Evolutionary conservation across 345 rosid species (phyloP), one percentile per base, ranked within the genome.

Genomic region (Iberis pinnata): DNA sequence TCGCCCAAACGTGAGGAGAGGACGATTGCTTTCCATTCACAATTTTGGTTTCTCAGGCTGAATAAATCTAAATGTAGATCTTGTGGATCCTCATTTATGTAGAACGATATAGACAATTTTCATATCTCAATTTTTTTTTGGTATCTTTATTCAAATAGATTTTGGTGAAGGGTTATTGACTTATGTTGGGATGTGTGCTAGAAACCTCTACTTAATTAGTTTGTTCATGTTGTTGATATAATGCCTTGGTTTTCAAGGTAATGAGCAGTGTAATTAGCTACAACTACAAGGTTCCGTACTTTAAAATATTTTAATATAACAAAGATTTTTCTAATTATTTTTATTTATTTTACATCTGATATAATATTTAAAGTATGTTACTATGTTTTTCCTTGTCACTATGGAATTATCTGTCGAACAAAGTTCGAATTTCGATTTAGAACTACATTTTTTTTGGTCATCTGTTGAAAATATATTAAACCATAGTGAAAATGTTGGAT

Each of bases 31-130:
- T 29, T 33, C 53, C 12, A 38, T 46, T 67, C 49, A 67, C 62
- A 54, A 41, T 22, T 67, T 67, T 47, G 57, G 71, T 18, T 11
- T 31, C 66, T 60, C 61, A 53, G 72, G 62, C 52, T 67, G 71
- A 46, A 60, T 53, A 67, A 35, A 67, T 67, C 67, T 60, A 67
- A 47, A 53, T 60, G 10, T 46, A 60, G 58, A 67, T 67, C 53
- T 60, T 67, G 61, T 67, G 62, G 45, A 67, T 54, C 44, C 52
- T 46, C 39, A 67, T 55, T 60, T 47, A 59, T 67, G 50, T 59
- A 53, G 51, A 67, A 67, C 51, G 61, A 67, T 67, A 53, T 46
- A 26, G 65, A 59, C 55, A 66, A 44, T n/a, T 9, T 44, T 29
- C 55, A 66, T 37, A 11, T 9, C 38, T 38, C 11, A 47, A 13